Conservation (phyloP, 768 basidiomycete species). For the Sarcomyxa edulis region DNA sequence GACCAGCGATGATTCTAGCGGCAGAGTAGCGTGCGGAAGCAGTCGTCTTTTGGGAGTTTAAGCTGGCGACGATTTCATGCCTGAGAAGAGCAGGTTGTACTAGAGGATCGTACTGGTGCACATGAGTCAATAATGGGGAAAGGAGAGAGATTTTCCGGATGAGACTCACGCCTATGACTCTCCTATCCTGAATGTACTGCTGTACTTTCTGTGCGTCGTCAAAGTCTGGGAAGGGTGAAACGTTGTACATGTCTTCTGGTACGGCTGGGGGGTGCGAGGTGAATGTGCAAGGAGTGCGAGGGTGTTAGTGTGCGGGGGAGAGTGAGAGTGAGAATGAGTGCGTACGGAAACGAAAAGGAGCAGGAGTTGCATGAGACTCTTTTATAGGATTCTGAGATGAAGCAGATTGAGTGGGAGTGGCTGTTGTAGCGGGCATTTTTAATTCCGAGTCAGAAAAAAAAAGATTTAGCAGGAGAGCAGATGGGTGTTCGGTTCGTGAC, state of each 20-base stretch:
- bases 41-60: constrained; percentile 67
- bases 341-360: constrained; percentile 23
- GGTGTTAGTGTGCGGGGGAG: constrained; percentile 14
- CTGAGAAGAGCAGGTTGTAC: constrained; percentile 89
- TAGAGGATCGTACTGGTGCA: constrained; percentile 84
- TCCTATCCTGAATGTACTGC: constrained; percentile 75
- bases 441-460: no score
- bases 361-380: background rate
- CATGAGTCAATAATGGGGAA: constrained; percentile 10
- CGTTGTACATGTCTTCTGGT: constrained; percentile 44
- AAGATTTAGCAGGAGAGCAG: no score
- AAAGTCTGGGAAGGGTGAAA: constrained; percentile 59
- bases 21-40: constrained; percentile 74
- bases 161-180: constrained; percentile 80
- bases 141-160: constrained; percentile 32
- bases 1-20: constrained; percentile 73
- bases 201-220: constrained; percentile 60
- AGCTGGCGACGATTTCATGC: constrained; percentile 73
- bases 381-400: no score
- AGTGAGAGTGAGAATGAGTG: constrained; percentile 13
- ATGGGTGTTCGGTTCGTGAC: no score
- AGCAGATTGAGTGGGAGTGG: no score
- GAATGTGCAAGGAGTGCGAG: constrained; percentile 10
- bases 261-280: constrained; percentile 33
- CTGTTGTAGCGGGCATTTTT: no score